These are phyloP conservation scores for Tricholoma sp. DNA, from an alignment of 768 basidiomycete genomes.

Conservation along the genomic window DNA sequence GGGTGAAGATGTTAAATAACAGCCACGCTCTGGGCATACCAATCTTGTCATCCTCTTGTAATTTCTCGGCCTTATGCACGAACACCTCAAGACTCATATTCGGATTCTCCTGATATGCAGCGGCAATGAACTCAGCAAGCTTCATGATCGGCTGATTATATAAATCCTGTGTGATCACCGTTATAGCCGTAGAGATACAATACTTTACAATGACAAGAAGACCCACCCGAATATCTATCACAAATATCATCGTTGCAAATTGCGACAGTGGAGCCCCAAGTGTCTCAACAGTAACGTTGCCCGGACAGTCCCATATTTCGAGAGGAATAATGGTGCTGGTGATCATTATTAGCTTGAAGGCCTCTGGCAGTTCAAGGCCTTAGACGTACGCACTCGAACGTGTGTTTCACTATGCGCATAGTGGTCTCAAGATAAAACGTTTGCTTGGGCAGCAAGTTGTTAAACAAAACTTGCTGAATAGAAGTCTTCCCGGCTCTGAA, in stretches of 20 bases:
- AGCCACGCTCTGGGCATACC: constrained; percentile 40
- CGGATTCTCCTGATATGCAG: constrained; percentile 72
- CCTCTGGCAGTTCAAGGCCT: background rate
- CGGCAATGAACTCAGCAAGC: constrained; percentile 76
- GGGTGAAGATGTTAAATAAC: background rate
- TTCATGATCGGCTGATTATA: constrained; percentile 82
- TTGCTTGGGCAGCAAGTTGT: constrained; percentile 74
- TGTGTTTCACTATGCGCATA: constrained; percentile 65
- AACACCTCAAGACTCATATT: constrained; percentile 84
- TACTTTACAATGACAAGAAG: background rate
- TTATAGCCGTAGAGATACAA: background rate
- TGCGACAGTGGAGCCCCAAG: constrained; percentile 70
- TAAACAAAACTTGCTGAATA: constrained; percentile 88
- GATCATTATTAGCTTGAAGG: constrained; percentile 7
- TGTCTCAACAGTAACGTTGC: constrained; percentile 75
- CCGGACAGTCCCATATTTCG: constrained; percentile 95
- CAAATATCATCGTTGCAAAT: constrained; percentile 85
- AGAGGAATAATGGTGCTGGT: constrained; percentile 85
- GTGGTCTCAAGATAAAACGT: constrained; percentile 90
- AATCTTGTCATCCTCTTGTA: constrained; percentile 87
- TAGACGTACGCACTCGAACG: constrained; percentile 65
- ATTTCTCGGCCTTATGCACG: constrained; percentile 90
- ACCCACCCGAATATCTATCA: constrained; percentile 89
- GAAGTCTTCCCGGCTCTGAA: constrained; percentile 88
- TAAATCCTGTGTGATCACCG: constrained; percentile 50